These are phyloP conservation scores for Boehmeria nivea DNA, from an alignment of 306 rosid genomes.

Conservation along the genomic window DNA sequence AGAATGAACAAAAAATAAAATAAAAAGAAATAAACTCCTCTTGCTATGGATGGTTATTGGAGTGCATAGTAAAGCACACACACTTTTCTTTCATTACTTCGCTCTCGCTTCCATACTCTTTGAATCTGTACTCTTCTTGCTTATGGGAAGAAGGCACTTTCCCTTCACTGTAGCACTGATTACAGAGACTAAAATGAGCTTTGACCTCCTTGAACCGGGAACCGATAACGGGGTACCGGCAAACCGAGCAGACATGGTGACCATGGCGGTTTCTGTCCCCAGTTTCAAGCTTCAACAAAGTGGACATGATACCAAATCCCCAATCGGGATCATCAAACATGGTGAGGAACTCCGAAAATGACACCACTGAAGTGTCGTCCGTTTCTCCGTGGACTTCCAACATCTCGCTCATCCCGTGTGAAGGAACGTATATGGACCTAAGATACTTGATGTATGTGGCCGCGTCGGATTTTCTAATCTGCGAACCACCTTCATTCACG, in stretches of 20 bases:
- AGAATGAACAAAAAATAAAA: conserved; percentile 20
- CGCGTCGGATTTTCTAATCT: conserved; percentile 62
- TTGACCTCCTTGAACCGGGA: conserved; percentile 86
- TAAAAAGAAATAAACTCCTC: conserved; percentile 26
- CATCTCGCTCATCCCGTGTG: conserved; percentile 61
- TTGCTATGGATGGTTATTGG: conserved; percentile 52
- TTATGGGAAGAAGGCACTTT: conserved; percentile 88
- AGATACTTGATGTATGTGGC: conserved; percentile 57
- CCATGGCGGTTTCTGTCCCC: conserved; percentile 96
- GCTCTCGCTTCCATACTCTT: conserved; percentile 73
- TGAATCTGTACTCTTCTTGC: conserved; percentile 89
- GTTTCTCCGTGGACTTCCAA: conserved; percentile 70
- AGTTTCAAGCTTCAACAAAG: conserved; percentile 70
- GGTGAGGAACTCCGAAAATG: conserved; percentile 73
- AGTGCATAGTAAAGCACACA: conserved; percentile 66
- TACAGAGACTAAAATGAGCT: conserved; percentile 83
- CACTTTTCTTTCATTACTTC: conserved; percentile 89
- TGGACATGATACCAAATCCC: conserved; percentile 95
- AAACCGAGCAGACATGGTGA: conserved; percentile 61
- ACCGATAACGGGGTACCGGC: conserved; percentile 85
- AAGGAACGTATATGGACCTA: conserved; percentile 75
- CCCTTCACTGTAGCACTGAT: conserved; percentile 96
- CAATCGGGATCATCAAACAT: conserved; percentile 89
- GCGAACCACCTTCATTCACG: conserved; percentile 70
- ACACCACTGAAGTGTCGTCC: conserved; percentile 54